Percentiles rank a stretch among this genome's conserved stretches.
Evolutionary conservation across 1,284 basidiomycete species (phyloP).

Genomic region (Phylloporus sp.): DNA sequence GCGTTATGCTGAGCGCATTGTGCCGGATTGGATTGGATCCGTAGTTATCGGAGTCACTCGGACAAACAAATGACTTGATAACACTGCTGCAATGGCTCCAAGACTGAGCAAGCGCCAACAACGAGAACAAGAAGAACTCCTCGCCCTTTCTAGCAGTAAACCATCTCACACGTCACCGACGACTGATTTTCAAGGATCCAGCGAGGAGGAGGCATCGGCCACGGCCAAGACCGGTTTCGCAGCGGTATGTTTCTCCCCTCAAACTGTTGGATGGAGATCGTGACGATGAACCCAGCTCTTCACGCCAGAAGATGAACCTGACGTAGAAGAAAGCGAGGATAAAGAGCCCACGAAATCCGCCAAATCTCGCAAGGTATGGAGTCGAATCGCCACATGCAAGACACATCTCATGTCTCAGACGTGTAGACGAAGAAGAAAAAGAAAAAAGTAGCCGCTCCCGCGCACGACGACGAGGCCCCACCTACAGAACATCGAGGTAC

Average conservation of each 20-base stretch:
- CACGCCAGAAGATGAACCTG: slow-evolving; percentile 47
- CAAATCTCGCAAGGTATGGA: slow-evolving; percentile 56
- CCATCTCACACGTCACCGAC: slow-evolving; percentile 12
- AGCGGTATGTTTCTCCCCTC: slow-evolving; percentile 53
- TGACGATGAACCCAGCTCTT: slow-evolving; percentile 42
- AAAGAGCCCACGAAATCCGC: slow-evolving; percentile 35
- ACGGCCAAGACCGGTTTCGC: slow-evolving; percentile 55
- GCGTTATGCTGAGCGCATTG: no score
- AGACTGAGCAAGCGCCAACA: slow-evolving; percentile 87
- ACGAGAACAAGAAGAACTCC: slow-evolving; percentile 81
- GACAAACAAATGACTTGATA: background rate
- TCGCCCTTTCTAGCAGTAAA: slow-evolving; percentile 51
- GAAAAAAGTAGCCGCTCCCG: slow-evolving; percentile 48
- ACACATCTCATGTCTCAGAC: slow-evolving; percentile 5
- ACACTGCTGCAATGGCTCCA: slow-evolving; percentile 62
- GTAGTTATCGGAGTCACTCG: no score
- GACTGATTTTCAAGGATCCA: slow-evolving; percentile 34
- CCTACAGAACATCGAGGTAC: slow-evolving; percentile 16
- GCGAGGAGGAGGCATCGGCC: slow-evolving; percentile 37
- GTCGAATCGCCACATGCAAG: background rate
- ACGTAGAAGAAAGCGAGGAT: slow-evolving; percentile 41
- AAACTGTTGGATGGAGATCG: slow-evolving; percentile 17
- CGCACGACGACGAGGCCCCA: slow-evolving; percentile 17
- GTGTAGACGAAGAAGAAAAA: slow-evolving; percentile 59
- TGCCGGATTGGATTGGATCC: no score